These are phyloP conservation scores for Hawksworthiomyces lignivorus DNA, from an alignment of 2,329 filamentous ascomycete species.

Conservation along the genomic window DNA sequence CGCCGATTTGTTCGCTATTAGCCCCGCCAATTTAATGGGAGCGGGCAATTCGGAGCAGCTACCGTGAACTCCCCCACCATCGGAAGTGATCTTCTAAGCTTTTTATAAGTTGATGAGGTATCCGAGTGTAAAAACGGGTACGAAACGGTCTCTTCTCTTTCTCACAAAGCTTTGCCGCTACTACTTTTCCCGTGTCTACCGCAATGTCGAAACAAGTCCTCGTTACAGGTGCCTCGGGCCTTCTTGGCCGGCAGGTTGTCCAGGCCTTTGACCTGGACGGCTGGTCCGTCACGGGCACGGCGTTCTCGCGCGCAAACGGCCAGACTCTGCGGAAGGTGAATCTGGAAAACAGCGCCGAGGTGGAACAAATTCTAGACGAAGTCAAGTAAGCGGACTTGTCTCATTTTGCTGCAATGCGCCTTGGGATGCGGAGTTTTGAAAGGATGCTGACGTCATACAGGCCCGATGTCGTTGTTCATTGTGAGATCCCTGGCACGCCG, in stretches of 20 bases:
- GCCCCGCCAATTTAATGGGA: too few species aligned
- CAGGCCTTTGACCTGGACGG: slow-evolving; percentile 58
- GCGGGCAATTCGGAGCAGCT: too few species aligned
- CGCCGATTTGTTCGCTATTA: too few species aligned
- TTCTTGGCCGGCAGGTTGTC: slow-evolving; percentile 73
- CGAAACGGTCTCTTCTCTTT: too few species aligned
- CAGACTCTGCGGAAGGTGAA: slow-evolving; percentile 57
- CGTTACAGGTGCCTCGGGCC: slow-evolving; percentile 76
- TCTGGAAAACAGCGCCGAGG: slow-evolving; percentile 36
- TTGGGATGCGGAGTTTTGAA: too few species aligned
- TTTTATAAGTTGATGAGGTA: too few species aligned
- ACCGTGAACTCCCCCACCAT: too few species aligned
- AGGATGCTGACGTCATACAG: slow-evolving; percentile 30
- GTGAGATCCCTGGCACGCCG: slow-evolving; percentile 37
- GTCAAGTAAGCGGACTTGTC: slow-evolving; percentile 44
- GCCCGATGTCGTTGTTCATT: slow-evolving; percentile 73
- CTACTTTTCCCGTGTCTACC: too few species aligned
- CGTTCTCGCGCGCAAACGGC: slow-evolving; percentile 65
- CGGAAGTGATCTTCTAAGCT: too few species aligned
- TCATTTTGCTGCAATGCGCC: too few species aligned
- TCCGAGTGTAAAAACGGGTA: too few species aligned
- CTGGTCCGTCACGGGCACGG: slow-evolving; percentile 67
- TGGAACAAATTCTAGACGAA: slow-evolving; percentile 43
- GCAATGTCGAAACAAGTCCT: slow-evolving; percentile 41
- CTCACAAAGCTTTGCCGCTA: too few species aligned